Percentiles rank a stretch among this genome's conserved stretches.
phyloP scores from a whole-genome alignment of 176 grass and related monocot species.

The Oryza punctata region DNA sequence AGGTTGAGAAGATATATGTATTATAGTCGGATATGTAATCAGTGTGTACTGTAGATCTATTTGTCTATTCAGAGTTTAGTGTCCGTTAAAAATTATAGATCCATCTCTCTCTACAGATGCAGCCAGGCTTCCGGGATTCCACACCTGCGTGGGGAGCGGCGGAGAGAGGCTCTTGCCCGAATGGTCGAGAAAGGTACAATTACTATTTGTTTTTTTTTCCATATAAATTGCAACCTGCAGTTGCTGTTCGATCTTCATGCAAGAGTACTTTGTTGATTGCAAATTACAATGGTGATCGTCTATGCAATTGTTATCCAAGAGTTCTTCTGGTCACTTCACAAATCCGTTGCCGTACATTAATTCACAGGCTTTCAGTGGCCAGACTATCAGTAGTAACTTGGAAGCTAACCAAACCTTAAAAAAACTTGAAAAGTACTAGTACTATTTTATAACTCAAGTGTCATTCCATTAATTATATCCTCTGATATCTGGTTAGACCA shows the following conservation, averaged over 20 bases:
- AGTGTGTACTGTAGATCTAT: too few species aligned
- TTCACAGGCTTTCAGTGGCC: not conserved
- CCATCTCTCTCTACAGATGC: constrained; percentile 56
- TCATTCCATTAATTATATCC: not conserved
- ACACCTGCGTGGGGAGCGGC: constrained; percentile 78
- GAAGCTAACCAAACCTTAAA: not conserved
- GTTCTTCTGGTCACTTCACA: not conserved
- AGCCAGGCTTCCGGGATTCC: constrained; percentile 85
- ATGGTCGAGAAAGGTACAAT: constrained; percentile 85
- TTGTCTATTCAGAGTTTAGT: too few species aligned
- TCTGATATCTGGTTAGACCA: not conserved
- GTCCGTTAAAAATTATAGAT: too few species aligned
- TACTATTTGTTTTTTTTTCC: not conserved
- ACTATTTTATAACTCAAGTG: not conserved
- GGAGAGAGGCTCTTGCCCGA: constrained; percentile 84
- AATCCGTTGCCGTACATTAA: not conserved
- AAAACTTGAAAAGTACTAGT: too few species aligned
- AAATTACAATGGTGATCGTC: too few species aligned
- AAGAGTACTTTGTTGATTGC: too few species aligned
- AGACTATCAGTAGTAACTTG: not conserved
- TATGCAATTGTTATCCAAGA: not conserved
- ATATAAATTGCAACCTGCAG: not conserved
- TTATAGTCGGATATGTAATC: too few species aligned
- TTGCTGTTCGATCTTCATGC: not conserved
- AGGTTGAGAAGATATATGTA: too few species aligned